Conservation (phyloP, 768 basidiomycete genomes). For the Cystofilobasidium macerans region DNA sequence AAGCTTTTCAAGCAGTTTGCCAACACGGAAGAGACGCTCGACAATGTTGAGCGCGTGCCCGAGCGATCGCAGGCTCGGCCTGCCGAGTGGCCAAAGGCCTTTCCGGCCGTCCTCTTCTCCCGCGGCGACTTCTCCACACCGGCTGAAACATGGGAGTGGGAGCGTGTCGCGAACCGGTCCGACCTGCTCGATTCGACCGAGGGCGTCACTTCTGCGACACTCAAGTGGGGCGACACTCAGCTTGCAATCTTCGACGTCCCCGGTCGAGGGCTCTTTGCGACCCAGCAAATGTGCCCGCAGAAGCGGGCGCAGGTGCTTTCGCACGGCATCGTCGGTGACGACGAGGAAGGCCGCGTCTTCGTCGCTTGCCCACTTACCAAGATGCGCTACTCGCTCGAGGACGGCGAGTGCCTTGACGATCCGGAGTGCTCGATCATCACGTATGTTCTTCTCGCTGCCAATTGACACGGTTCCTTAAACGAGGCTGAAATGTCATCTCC, state of each 20-base stretch:
- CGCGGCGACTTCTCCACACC: constrained; percentile 40
- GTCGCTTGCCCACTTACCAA: constrained; percentile 53
- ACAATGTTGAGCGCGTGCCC: constrained; percentile 45
- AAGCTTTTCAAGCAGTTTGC: constrained; percentile 54
- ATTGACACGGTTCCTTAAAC: neutral
- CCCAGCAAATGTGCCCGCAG: constrained; percentile 49
- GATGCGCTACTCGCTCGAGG: constrained; percentile 50
- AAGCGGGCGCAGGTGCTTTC: constrained; percentile 57
- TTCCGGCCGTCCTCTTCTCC: constrained; percentile 37
- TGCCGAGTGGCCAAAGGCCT: constrained; percentile 57
- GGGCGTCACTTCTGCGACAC: constrained; percentile 42
- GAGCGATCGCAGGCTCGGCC: constrained; percentile 57
- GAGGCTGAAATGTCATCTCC: constrained; percentile 34
- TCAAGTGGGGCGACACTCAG: constrained; percentile 43
- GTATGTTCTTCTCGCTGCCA: neutral
- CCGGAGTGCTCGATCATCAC: constrained; percentile 42
- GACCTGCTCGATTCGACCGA: constrained; percentile 46
- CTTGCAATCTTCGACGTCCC: constrained; percentile 60
- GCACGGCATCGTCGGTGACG: constrained; percentile 56
- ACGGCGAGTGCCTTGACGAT: constrained; percentile 54
- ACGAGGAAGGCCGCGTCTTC: constrained; percentile 45
- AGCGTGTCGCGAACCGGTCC: constrained; percentile 42
- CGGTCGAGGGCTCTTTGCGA: constrained; percentile 50
- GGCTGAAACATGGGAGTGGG: constrained; percentile 51
- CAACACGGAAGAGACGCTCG: constrained; percentile 44